phyloP scores from a whole-genome alignment of 2,329 filamentous ascomycete genomes.

The Colletotrichum cuscutae region DNA sequence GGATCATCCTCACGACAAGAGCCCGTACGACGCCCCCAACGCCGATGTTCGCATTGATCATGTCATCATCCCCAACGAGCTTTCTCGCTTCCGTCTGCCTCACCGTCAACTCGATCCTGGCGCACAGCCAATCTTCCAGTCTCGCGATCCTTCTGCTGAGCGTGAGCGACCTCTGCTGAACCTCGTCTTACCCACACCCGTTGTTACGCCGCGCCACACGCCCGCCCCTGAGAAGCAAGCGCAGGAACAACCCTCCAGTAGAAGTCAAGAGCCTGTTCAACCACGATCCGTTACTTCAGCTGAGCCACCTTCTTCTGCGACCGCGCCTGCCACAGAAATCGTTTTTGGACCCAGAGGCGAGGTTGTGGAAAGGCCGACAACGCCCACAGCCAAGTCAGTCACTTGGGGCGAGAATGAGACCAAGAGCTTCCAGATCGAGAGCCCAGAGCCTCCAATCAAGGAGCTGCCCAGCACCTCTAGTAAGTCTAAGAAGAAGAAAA shows the following conservation, averaged over 20 bases:
- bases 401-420: slow-evolving; percentile 74
- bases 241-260: slow-evolving; percentile 35
- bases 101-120: slow-evolving; percentile 40
- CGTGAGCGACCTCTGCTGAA: slow-evolving; percentile 69
- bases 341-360: slow-evolving; percentile 54
- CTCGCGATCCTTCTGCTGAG: slow-evolving; percentile 64
- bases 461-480: slow-evolving; percentile 41
- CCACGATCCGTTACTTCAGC: neutral
- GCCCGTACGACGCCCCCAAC: slow-evolving; percentile 66
- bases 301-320: slow-evolving; percentile 35
- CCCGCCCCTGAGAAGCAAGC: slow-evolving; percentile 38
- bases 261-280: slow-evolving; percentile 13
- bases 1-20: slow-evolving; percentile 56
- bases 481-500: slow-evolving; percentile 38
- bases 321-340: slow-evolving; percentile 45
- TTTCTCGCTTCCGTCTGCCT: slow-evolving; percentile 49
- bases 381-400: slow-evolving; percentile 65
- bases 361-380: slow-evolving; percentile 52
- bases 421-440: slow-evolving; percentile 71
- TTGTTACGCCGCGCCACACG: slow-evolving; percentile 56
- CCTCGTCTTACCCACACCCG: slow-evolving; percentile 69
- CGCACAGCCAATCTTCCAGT: slow-evolving; percentile 49
- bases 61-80: slow-evolving; percentile 63
- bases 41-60: slow-evolving; percentile 74
- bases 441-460: slow-evolving; percentile 56